phyloP scores from a whole-genome alignment of 1,284 basidiomycete genomes.

The Fistulinella cinereoalba region DNA sequence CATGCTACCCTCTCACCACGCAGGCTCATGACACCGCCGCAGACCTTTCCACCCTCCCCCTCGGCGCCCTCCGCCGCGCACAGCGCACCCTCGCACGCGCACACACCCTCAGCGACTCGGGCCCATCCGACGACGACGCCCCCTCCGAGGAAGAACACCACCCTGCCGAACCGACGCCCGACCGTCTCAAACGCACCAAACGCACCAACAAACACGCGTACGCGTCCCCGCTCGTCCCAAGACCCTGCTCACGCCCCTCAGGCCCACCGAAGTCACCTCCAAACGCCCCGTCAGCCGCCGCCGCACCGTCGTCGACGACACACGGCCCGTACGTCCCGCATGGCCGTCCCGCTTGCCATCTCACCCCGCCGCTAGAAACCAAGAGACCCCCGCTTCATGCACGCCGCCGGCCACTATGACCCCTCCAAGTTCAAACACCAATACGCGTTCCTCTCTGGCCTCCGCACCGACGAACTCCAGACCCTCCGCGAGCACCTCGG shows the following conservation, averaged over 20 bases:
- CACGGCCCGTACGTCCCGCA: slow-evolving; percentile 53
- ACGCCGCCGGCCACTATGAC: slow-evolving; percentile 71
- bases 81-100: slow-evolving; percentile 50
- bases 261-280: slow-evolving; percentile 81
- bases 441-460: slow-evolving; percentile 76
- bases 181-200: too few species aligned
- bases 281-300: slow-evolving; percentile 83
- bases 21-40: slow-evolving; percentile 3
- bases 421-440: slow-evolving; percentile 67
- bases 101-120: slow-evolving; percentile 35
- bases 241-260: slow-evolving; percentile 31
- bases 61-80: slow-evolving; percentile 67
- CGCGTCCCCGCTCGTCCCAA: slow-evolving; percentile 35
- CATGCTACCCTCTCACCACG: too few species aligned
- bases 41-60: slow-evolving; percentile 59
- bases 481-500: slow-evolving; percentile 66
- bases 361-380: slow-evolving; percentile 48
- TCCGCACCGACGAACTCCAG: slow-evolving; percentile 67
- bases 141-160: too few species aligned
- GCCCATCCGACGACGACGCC: slow-evolving; percentile 29
- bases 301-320: slow-evolving; percentile 73
- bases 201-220: slow-evolving; percentile 88
- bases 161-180: too few species aligned
- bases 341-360: not conserved
- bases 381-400: slow-evolving; percentile 89